These are phyloP conservation scores for Rhodofomes roseus DNA, from an alignment of 1,284 basidiomycete species.

Conservation along the genomic window DNA sequence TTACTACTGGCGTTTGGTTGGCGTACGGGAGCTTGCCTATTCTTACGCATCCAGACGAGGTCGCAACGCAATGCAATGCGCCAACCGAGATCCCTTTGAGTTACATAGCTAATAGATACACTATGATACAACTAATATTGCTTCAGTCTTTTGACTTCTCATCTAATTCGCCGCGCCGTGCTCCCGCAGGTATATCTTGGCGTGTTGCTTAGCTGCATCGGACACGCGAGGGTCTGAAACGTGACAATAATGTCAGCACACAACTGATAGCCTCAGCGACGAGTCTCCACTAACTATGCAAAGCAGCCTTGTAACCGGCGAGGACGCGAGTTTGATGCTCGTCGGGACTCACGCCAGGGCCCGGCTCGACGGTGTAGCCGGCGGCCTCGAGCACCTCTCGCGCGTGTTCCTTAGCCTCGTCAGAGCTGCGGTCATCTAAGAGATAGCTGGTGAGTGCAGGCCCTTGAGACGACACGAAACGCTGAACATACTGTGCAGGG, in stretches of 20 bases:
- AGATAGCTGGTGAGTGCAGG: neutral
- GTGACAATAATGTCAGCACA: neutral
- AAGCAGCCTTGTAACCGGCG: slow-evolving; percentile 47
- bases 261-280: neutral
- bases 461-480: neutral
- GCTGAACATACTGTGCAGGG: slow-evolving; percentile 37
- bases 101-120: neutral
- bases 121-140: neutral
- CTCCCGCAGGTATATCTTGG: slow-evolving; percentile 37
- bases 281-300: slow-evolving; percentile 36
- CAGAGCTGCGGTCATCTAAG: slow-evolving; percentile 38
- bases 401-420: slow-evolving; percentile 43
- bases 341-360: slow-evolving; percentile 29
- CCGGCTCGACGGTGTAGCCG: slow-evolving; percentile 26
- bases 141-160: neutral
- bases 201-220: slow-evolving; percentile 40
- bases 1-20: no score
- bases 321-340: slow-evolving; percentile 39
- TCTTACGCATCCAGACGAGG: no score
- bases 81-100: no score
- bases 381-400: slow-evolving; percentile 32
- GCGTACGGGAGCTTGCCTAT: no score
- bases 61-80: no score
- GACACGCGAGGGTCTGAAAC: slow-evolving; percentile 35
- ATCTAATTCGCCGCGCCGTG: slow-evolving; percentile 21